Percentiles rank a stretch among this genome's conserved stretches.
Conservation (phyloP, 495 filamentous ascomycete species). For the Xylaria curta region DNA sequence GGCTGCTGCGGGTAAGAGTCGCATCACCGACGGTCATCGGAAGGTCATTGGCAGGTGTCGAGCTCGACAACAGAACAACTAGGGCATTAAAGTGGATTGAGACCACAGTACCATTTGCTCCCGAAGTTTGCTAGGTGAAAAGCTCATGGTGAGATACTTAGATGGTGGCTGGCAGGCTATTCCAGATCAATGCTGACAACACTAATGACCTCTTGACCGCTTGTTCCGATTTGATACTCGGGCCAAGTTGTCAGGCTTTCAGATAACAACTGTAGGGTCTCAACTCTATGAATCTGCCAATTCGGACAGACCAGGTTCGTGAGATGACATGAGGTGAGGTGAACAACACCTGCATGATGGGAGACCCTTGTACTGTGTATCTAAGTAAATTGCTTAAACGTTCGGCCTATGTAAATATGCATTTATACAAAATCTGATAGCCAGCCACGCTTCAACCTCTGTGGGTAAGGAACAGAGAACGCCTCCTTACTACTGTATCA, state of each 20-base stretch:
- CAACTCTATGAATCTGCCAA: neutral
- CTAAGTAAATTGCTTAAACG: neutral
- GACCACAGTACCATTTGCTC: neutral
- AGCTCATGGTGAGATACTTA: slow-evolving; percentile 11
- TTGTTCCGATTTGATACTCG: neutral
- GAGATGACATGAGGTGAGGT: neutral
- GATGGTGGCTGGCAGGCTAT: too few relatives aligned
- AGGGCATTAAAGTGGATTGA: slow-evolving; percentile 7
- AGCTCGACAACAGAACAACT: neutral
- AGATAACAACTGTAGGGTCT: neutral
- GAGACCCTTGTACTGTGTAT: neutral
- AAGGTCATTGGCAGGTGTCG: neutral
- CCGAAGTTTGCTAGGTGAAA: neutral
- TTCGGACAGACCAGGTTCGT: neutral
- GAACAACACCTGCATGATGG: neutral
- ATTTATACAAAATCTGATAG: neutral
- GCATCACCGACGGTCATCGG: slow-evolving; percentile 1
- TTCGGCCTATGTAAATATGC: neutral
- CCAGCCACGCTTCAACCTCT: neutral
- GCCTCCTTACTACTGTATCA: neutral
- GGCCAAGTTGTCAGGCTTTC: neutral
- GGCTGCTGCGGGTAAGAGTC: slow-evolving; percentile 8
- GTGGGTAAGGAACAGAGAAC: neutral
- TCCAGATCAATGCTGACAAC: neutral
- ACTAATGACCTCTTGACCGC: neutral